phyloP scores from a whole-genome alignment of 2,329 filamentous ascomycete genomes.

The Ceratocystis destructans region DNA sequence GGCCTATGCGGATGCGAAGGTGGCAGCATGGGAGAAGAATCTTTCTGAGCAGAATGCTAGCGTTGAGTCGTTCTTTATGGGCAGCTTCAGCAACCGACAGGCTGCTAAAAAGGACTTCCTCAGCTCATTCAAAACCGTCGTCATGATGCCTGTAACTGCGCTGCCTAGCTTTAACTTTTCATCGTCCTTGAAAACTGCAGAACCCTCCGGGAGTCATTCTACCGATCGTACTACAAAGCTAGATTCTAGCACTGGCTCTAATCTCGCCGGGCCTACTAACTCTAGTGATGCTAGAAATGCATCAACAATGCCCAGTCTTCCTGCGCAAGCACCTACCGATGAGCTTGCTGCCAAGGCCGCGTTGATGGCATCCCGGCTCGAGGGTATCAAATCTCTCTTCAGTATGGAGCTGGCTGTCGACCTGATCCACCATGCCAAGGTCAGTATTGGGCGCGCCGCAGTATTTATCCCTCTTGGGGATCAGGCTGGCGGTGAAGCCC shows the following conservation, averaged over 20 bases:
- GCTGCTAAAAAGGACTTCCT: constrained; percentile 95
- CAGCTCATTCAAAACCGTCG: constrained; percentile 92
- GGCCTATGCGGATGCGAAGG: constrained; percentile 58
- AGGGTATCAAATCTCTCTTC: constrained; percentile 89
- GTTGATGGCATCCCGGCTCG: constrained; percentile 84
- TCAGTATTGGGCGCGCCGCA: constrained; percentile 70
- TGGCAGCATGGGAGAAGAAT: constrained; percentile 80
- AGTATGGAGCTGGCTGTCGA: constrained; percentile 90
- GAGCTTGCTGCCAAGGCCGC: constrained; percentile 96
- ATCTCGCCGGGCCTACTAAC: neutral
- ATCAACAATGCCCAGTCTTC: constrained; percentile 23
- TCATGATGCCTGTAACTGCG: constrained; percentile 96
- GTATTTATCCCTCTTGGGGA: constrained; percentile 70
- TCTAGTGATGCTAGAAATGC: neutral
- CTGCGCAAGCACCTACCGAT: constrained; percentile 61
- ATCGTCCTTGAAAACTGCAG: constrained; percentile 8
- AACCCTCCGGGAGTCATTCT: neutral
- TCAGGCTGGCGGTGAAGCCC: constrained; percentile 66
- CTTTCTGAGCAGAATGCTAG: constrained; percentile 81
- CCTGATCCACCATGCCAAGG: constrained; percentile 77
- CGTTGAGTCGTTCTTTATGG: constrained; percentile 90
- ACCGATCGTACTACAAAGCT: neutral
- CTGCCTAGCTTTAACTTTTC: constrained; percentile 43
- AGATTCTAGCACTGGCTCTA: neutral
- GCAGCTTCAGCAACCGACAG: constrained; percentile 70